A percentile compares a stretch with the other conserved stretches of the same genome.
Conservation (phyloP, 1,284 basidiomycete species). For the Austroboletus sp. region DNA sequence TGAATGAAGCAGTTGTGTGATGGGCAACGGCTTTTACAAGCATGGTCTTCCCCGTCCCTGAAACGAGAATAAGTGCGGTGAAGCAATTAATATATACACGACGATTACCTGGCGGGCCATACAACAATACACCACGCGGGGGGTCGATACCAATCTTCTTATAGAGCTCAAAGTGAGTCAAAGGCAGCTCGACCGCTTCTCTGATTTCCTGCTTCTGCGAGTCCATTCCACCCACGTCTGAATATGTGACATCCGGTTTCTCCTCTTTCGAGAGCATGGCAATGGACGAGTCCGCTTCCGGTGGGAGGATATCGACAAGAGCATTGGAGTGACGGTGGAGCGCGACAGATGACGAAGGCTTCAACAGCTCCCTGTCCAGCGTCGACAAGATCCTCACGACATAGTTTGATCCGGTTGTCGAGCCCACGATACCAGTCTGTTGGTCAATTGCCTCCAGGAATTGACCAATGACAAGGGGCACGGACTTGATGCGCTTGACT, state of each 20-base stretch:
- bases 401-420: constrained; percentile 97
- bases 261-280: constrained; percentile 90
- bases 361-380: constrained; percentile 93
- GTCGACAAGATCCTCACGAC: constrained; percentile 97
- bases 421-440: constrained; percentile 94
- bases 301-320: constrained; percentile 95
- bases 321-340: constrained; percentile 98
- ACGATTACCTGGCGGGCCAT: constrained; percentile 68
- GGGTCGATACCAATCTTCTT: constrained; percentile 99
- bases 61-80: constrained; percentile 6
- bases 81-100: neutral
- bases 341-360: constrained; percentile 94
- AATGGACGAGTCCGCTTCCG: constrained; percentile 97
- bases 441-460: constrained; percentile 99
- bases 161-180: constrained; percentile 96
- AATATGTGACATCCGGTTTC: constrained; percentile 85
- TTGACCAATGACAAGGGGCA: constrained; percentile 98
- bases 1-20: constrained; percentile 95
- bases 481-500: constrained; percentile 98
- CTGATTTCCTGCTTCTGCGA: constrained; percentile 98
- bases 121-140: constrained; percentile 77
- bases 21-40: constrained; percentile 97
- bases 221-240: constrained; percentile 95
- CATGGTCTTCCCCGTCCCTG: constrained; percentile 99
- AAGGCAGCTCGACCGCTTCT: constrained; percentile 96